Percentiles rank a stretch among this genome's conserved stretches.
Conservation (phyloP, 2,329 filamentous ascomycete genomes). For the Neofusicoccum laricinum region DNA sequence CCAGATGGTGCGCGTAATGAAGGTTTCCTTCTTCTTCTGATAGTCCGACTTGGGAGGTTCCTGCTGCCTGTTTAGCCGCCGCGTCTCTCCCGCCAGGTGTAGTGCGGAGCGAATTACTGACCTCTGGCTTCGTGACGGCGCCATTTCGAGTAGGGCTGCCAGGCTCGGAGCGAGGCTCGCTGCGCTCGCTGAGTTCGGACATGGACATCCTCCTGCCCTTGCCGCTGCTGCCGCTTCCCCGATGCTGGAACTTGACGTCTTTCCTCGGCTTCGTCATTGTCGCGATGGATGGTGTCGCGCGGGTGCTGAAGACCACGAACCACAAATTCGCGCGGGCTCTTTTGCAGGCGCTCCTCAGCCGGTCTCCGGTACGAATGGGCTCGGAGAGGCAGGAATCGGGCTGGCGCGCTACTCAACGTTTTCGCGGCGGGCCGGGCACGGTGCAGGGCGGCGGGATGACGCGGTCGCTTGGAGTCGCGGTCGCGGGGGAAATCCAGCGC, state of each 20-base stretch:
- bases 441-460: neutral
- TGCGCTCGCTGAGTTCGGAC: conserved; percentile 67
- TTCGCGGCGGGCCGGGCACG: neutral
- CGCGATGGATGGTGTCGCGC: neutral
- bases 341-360: neutral
- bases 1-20: conserved; percentile 96
- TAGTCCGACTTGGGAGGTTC: conserved; percentile 64
- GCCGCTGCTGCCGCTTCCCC: conserved; percentile 44
- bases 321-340: neutral
- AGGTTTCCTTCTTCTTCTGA: conserved; percentile 98
- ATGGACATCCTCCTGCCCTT: conserved; percentile 64
- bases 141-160: conserved; percentile 51
- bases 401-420: conserved; percentile 3
- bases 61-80: conserved; percentile 22
- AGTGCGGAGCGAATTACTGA: neutral
- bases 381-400: neutral
- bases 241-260: conserved; percentile 57
- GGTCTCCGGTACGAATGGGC: neutral
- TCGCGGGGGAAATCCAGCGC: neutral
- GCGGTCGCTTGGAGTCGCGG: neutral
- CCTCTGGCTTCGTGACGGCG: conserved; percentile 24
- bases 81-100: neutral
- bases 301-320: neutral
- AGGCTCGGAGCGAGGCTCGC: conserved; percentile 55
- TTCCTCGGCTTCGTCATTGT: conserved; percentile 42